These are phyloP conservation scores for Acidiella bohemica DNA, from an alignment of 495 filamentous ascomycete genomes.

Conservation along the genomic window DNA sequence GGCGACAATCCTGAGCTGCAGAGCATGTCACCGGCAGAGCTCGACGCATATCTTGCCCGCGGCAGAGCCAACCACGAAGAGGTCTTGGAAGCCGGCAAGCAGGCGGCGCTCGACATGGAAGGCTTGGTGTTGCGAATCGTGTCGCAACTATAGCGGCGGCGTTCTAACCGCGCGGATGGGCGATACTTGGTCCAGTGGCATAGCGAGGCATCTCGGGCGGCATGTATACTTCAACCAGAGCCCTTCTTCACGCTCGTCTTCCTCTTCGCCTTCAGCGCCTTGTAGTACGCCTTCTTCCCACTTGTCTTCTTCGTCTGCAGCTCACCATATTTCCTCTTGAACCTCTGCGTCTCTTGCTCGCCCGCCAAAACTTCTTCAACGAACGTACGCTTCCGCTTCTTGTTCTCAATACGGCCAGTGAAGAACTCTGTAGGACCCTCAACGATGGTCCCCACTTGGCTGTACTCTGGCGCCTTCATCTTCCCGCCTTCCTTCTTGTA, in stretches of 20 bases:
- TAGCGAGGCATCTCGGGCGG: neutral
- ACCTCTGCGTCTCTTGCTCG: constrained; percentile 45
- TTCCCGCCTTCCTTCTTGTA: constrained; percentile 76
- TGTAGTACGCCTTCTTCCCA: constrained; percentile 62
- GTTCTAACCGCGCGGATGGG: neutral
- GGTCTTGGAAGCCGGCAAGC: constrained; percentile 49
- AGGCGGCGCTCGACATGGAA: constrained; percentile 56
- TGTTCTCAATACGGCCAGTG: constrained; percentile 63
- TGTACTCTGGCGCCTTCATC: constrained; percentile 58
- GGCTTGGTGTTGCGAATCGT: constrained; percentile 32
- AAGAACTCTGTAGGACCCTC: constrained; percentile 83
- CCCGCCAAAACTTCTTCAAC: constrained; percentile 71
- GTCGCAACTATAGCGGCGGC: constrained; percentile 17
- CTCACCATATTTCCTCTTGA: constrained; percentile 57
- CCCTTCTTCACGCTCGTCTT: constrained; percentile 22
- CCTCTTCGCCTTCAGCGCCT: constrained; percentile 46
- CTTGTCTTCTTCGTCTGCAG: constrained; percentile 54
- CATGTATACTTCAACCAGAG: constrained; percentile 5
- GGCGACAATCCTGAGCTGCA: constrained; percentile 40
- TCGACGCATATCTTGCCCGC: constrained; percentile 43
- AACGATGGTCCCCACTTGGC: constrained; percentile 76
- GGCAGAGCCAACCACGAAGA: constrained; percentile 63
- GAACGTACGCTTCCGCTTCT: constrained; percentile 77
- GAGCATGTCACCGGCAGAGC: constrained; percentile 31
- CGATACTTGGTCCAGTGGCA: neutral